phyloP scores from a whole-genome alignment of 2,329 filamentous ascomycete genomes.

The Penicillium sp. region DNA sequence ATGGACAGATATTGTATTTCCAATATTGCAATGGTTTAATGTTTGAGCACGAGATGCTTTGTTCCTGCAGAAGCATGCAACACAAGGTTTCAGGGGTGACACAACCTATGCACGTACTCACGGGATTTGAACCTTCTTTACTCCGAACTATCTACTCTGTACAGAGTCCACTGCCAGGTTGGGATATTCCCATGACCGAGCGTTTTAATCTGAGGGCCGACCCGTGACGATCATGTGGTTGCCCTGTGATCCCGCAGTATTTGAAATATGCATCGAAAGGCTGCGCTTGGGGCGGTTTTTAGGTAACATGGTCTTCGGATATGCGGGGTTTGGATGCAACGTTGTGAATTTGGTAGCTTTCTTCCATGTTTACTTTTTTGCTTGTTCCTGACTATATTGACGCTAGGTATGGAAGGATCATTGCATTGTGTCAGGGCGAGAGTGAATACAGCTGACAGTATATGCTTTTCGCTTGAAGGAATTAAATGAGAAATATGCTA shows the following conservation, averaged over 20 bases:
- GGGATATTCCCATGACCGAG: neutral
- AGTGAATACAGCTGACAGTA: neutral
- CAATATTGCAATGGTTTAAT: neutral
- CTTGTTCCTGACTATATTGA: neutral
- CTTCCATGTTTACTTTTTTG: neutral
- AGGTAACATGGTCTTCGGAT: neutral
- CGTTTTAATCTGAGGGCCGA: conserved; percentile 2
- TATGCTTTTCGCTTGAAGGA: neutral
- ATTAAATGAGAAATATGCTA: neutral
- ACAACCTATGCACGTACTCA: neutral
- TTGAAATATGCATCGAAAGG: neutral
- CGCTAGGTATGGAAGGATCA: neutral
- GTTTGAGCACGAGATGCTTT: neutral
- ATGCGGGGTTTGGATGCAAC: neutral
- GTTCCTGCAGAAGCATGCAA: neutral
- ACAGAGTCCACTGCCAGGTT: neutral
- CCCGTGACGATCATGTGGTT: conserved; percentile 2
- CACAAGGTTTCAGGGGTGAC: neutral
- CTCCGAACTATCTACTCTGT: too few species aligned
- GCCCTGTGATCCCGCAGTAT: neutral
- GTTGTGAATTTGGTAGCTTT: neutral
- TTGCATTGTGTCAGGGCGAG: neutral
- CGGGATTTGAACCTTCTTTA: neutral
- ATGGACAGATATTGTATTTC: neutral
- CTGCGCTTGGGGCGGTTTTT: neutral